Evolutionary conservation across 2,329 filamentous ascomycete genomes (phyloP).

Genomic region (Aureobasidium namibiae): DNA sequence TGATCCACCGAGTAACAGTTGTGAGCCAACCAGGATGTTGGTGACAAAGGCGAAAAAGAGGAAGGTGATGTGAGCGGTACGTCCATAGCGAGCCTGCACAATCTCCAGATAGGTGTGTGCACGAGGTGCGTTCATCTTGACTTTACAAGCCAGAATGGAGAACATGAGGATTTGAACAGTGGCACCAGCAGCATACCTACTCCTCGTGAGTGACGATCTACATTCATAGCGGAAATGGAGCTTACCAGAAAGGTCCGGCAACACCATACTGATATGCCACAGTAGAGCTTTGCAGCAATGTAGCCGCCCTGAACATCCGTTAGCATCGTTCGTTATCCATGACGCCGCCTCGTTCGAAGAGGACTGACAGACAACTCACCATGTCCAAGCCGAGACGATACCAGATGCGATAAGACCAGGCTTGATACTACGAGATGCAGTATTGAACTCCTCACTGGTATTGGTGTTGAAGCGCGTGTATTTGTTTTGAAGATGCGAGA

Average conservation of each 20-base stretch:
- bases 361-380: conserved; percentile 24
- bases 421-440: conserved; percentile 76
- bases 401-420: conserved; percentile 77
- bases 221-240: too few relatives aligned
- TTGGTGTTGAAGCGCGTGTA: conserved; percentile 56
- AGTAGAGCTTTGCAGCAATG: conserved; percentile 25
- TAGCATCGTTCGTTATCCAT: too few relatives aligned
- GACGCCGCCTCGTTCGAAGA: too few relatives aligned
- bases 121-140: conserved; percentile 32
- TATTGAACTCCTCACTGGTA: conserved; percentile 86
- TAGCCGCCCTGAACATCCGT: conserved; percentile 21
- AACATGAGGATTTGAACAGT: conserved; percentile 37
- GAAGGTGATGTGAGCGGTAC: conserved; percentile 31
- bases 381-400: conserved; percentile 84
- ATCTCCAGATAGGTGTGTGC: conserved; percentile 33
- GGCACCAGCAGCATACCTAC: conserved; percentile 32
- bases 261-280: conserved; percentile 28
- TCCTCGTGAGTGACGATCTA: background rate
- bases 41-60: conserved; percentile 35
- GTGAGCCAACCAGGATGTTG: conserved; percentile 36
- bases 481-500: conserved; percentile 20
- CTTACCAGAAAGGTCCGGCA: conserved; percentile 15
- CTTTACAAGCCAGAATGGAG: conserved; percentile 32
- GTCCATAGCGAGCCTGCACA: conserved; percentile 30
- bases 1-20: conserved; percentile 35